Percentiles rank a stretch among this genome's conserved stretches.
Evolutionary conservation across 1,139 yeast species (phyloP).

Genomic region (Suhomyces chickasaworum): DNA sequence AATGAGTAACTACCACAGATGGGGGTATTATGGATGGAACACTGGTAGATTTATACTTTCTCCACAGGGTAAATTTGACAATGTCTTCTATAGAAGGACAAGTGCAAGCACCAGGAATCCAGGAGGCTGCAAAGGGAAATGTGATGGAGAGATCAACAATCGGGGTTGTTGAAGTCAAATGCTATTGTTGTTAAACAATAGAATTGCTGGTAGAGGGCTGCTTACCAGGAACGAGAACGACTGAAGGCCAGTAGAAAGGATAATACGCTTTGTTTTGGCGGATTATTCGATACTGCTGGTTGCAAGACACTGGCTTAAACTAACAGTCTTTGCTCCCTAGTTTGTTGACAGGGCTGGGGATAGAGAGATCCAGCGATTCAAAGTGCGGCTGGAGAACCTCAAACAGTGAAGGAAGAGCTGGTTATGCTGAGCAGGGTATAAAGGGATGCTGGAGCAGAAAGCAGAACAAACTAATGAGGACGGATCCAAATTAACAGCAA

Average conservation of each 20-base stretch:
- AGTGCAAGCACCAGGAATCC: background rate
- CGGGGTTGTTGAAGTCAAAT: background rate
- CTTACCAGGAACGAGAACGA: background rate
- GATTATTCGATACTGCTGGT: background rate
- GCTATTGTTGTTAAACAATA: constrained; percentile 3
- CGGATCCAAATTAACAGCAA: background rate
- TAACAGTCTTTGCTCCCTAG: background rate
- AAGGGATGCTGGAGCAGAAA: background rate
- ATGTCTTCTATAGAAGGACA: background rate
- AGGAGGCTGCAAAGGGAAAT: constrained; percentile 3
- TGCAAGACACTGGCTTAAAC: background rate
- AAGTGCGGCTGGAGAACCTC: background rate
- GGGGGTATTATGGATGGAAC: background rate
- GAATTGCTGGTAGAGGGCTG: constrained; percentile 3
- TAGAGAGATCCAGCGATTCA: background rate
- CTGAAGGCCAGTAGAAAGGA: background rate
- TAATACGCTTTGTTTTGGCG: background rate
- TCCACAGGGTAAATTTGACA: background rate
- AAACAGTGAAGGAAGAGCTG: background rate
- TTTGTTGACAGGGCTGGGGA: background rate
- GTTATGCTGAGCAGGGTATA: background rate
- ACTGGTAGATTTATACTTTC: background rate
- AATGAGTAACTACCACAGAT: background rate
- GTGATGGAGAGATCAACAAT: constrained; percentile 2
- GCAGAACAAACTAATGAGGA: background rate